A percentile compares a stretch with the other conserved stretches of the same genome.
Evolutionary conservation across 345 rosid genomes (phyloP).

Genomic region (Brassica napus): DNA sequence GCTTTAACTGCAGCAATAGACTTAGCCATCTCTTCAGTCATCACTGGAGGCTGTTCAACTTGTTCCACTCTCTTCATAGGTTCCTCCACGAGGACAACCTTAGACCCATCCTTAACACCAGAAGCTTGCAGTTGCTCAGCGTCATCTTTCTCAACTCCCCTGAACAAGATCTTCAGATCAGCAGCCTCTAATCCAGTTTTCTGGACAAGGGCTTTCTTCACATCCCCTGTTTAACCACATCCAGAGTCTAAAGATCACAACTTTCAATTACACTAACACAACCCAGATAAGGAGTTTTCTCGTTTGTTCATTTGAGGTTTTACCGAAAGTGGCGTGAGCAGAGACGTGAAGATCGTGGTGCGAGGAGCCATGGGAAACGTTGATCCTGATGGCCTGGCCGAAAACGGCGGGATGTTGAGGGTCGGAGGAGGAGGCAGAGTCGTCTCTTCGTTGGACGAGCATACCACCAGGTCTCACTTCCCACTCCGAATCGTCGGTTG

Average conservation of each 20-base stretch:
- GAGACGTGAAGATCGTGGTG: constrained; percentile 54
- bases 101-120: constrained; percentile 72
- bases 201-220: constrained; percentile 57
- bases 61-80: constrained; percentile 40
- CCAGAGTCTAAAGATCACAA: constrained; percentile 8
- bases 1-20: constrained; percentile 57
- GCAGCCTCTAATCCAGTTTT: constrained; percentile 53
- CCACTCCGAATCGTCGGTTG: constrained; percentile 42
- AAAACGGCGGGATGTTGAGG: constrained; percentile 4
- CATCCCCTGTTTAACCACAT: constrained; percentile 49
- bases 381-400: constrained; percentile 38
- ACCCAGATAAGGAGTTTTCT: neutral
- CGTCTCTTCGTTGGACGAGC: constrained; percentile 61
- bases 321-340: constrained; percentile 66
- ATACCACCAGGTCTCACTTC: constrained; percentile 59
- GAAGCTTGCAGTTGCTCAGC: constrained; percentile 51
- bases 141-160: constrained; percentile 79
- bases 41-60: constrained; percentile 40
- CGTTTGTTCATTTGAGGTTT: neutral
- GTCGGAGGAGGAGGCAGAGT: constrained; percentile 20
- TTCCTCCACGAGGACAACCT: constrained; percentile 60
- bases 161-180: constrained; percentile 58
- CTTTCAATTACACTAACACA: neutral
- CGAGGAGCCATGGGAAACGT: constrained; percentile 51
- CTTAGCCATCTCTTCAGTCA: constrained; percentile 46